Evolutionary conservation across 495 filamentous ascomycete species (phyloP).

Genomic region (Xylaria cubensis): DNA sequence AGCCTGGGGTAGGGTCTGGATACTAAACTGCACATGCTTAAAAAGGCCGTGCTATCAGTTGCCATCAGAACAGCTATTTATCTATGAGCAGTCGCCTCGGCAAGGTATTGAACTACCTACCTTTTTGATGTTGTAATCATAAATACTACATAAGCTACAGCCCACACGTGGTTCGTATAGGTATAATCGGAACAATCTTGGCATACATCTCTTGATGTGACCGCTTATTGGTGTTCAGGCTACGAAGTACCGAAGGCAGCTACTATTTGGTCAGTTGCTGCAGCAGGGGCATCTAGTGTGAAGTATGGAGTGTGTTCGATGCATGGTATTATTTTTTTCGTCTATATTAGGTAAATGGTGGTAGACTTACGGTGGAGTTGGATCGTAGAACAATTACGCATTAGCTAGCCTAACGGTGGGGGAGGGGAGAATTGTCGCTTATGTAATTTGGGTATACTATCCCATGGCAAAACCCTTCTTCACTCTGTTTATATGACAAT

Average conservation of each 20-base stretch:
- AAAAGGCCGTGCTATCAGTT: not conserved
- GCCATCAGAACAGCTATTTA: not conserved
- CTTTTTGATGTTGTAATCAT: slow-evolving; percentile 1
- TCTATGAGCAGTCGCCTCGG: not conserved
- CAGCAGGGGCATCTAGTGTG: slow-evolving; percentile 5
- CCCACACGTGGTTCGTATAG: not conserved
- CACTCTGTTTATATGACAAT: not conserved
- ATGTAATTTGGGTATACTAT: not conserved
- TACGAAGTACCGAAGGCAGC: not conserved
- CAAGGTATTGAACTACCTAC: not conserved
- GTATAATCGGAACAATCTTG: not conserved
- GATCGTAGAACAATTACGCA: not conserved
- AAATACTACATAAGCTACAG: not conserved
- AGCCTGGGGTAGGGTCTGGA: not conserved
- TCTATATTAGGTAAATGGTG: not conserved
- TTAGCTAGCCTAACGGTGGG: not conserved
- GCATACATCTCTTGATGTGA: not conserved
- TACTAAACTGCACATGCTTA: not conserved
- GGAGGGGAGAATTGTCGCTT: not conserved
- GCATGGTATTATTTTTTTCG: not conserved
- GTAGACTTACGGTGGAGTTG: slow-evolving; percentile 8
- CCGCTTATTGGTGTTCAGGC: not conserved
- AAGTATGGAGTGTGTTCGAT: not conserved
- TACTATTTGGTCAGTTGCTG: not conserved
- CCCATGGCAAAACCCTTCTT: not conserved